These are phyloP conservation scores for Xylaria sp. DNA, from an alignment of 2,329 filamentous ascomycete species.

Conservation along the genomic window DNA sequence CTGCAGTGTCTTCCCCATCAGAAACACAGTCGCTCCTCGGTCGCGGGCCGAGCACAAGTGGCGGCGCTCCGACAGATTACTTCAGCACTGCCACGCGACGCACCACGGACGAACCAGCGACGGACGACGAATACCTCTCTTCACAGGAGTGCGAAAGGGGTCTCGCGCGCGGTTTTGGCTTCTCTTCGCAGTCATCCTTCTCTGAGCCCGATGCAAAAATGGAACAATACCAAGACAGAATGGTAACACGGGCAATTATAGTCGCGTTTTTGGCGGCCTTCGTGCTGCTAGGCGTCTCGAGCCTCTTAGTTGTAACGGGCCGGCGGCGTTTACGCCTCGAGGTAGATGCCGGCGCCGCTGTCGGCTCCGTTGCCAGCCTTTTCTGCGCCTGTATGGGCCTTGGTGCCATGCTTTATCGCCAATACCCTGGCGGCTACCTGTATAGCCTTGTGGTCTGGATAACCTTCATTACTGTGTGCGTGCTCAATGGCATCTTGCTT, in stretches of 20 bases:
- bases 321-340: constrained; percentile 74
- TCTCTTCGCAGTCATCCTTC: constrained; percentile 50
- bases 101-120: constrained; percentile 42
- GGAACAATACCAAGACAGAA: constrained; percentile 62
- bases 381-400: constrained; percentile 72
- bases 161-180: background rate
- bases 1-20: constrained; percentile 20
- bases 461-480: constrained; percentile 58
- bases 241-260: constrained; percentile 65
- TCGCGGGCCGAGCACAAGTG: constrained; percentile 2
- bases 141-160: constrained; percentile 27
- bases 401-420: constrained; percentile 66
- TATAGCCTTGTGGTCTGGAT: constrained; percentile 58
- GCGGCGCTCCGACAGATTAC: constrained; percentile 42
- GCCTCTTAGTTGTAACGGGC: constrained; percentile 74
- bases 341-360: constrained; percentile 77
- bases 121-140: constrained; percentile 54
- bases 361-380: constrained; percentile 75
- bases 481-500: constrained; percentile 63
- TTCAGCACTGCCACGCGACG: constrained; percentile 41
- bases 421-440: constrained; percentile 53
- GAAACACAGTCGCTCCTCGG: constrained; percentile 48
- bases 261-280: constrained; percentile 69
- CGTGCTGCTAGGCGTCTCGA: constrained; percentile 72
- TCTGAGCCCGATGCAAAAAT: constrained; percentile 62